A percentile compares a stretch with the other conserved stretches of the same genome.
Evolutionary conservation across 352 stramenopile species (phyloP).

Genomic region (Globisporangium barbulae): DNA sequence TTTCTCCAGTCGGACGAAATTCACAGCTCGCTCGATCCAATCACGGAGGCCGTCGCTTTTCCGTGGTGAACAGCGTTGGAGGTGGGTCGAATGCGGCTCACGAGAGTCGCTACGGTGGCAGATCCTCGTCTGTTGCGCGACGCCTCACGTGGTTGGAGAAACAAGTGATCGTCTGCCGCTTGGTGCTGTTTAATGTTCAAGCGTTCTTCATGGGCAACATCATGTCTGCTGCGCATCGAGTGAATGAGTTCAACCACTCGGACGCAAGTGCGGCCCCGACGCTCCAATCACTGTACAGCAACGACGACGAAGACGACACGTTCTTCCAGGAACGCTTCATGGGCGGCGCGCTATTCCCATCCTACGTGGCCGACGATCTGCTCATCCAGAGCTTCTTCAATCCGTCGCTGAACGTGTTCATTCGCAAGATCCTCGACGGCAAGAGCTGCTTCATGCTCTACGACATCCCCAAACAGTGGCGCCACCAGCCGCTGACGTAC

Average conservation of each 20-base stretch:
- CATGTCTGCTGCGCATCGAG: constrained; percentile 46
- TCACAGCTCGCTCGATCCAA: constrained; percentile 1
- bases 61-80: constrained; percentile 1
- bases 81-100: neutral
- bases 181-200: constrained; percentile 14
- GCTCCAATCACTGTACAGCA: constrained; percentile 9
- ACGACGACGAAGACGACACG: constrained; percentile 57
- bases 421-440: constrained; percentile 78
- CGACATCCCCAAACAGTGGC: constrained; percentile 58
- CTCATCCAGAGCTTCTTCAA: constrained; percentile 89
- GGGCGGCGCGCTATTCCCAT: constrained; percentile 75
- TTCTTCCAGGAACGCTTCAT: constrained; percentile 88
- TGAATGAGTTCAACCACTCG: constrained; percentile 31
- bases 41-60: neutral
- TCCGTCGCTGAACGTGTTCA: constrained; percentile 79
- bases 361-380: constrained; percentile 75
- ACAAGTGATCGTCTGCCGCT: constrained; percentile 19
- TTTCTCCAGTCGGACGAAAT: constrained; percentile 3
- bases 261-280: neutral
- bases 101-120: constrained; percentile 16
- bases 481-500: constrained; percentile 46
- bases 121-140: constrained; percentile 26
- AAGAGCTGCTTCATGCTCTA: constrained; percentile 87
- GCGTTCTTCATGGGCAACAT: constrained; percentile 72
- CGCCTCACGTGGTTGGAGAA: constrained; percentile 43